Evolutionary conservation across 352 stramenopile species (phyloP).

Genomic region (Pythium vanterpoolii): DNA sequence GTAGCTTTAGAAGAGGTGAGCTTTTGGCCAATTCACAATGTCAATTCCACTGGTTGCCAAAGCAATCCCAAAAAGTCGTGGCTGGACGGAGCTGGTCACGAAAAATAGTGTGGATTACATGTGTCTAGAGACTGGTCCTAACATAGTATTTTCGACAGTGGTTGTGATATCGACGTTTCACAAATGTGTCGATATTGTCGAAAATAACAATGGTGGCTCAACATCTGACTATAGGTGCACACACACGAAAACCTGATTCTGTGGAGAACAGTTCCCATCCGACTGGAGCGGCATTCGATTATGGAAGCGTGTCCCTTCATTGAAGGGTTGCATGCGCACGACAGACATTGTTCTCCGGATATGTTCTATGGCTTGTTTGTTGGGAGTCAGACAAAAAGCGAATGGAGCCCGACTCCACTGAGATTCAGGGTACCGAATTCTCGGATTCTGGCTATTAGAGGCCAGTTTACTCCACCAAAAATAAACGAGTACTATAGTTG

Average conservation of each 20-base stretch:
- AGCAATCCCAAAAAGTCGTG: slow-evolving; percentile 9
- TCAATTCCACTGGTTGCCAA: slow-evolving; percentile 9
- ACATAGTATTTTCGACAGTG: neutral
- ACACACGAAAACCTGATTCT: slow-evolving; percentile 8
- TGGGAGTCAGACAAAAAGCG: neutral
- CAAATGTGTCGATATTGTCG: neutral
- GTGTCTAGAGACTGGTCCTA: neutral
- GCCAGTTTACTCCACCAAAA: neutral
- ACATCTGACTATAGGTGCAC: neutral
- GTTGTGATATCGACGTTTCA: neutral
- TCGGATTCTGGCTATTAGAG: neutral
- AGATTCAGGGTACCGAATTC: neutral
- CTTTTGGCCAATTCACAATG: neutral
- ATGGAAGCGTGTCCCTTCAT: neutral
- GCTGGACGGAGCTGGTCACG: neutral
- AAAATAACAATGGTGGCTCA: neutral
- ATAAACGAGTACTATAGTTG: neutral
- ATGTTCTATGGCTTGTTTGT: slow-evolving; percentile 3
- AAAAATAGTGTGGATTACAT: slow-evolving; percentile 6
- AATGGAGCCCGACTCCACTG: neutral
- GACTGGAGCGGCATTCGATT: neutral
- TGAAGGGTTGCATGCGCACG: too few species aligned
- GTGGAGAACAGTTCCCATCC: neutral
- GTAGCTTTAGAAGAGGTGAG: neutral
- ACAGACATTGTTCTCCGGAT: slow-evolving; percentile 1